Evolutionary conservation across 768 basidiomycete genomes (phyloP), one percentile per base, ranked within the genome.

Genomic region (Tricholoma sp.): DNA sequence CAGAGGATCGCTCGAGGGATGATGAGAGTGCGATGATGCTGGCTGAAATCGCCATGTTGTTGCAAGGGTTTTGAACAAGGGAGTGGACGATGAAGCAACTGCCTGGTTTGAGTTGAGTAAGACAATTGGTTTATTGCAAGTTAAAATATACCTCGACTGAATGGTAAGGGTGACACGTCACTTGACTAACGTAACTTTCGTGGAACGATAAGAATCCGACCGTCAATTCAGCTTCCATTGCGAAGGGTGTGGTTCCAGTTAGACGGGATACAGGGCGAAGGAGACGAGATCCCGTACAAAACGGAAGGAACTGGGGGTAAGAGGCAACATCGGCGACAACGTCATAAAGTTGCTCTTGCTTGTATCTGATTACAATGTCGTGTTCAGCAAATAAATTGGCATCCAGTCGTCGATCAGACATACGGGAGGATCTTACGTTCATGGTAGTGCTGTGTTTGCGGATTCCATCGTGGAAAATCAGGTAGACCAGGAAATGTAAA

Each of bases 401-500:
- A 11, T 34, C 39, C 34, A 56, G 55, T 54, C 46, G 56, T 55
- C 57, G 22, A 21, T n/a, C 52, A 59, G 50, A 80, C 91, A 68
- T 70, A 97, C 94, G 91, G 93, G 60, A 98, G 78, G 60, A 94
- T 80, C 76, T 90, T 95, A 60, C 83, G 80, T 66, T 96, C 93
- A 64, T 85, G 84, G 66, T 91, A 95, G 11, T 75, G 81, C 64
- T 91, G 88, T 9, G 74, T 64, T 56, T 79, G 77, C 60, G 76
- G 70, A 32, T 64, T 66, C 57, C 77, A 75, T 1, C 77, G 73
- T 5, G 77, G 74, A 50, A 79, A 63, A 6, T 74, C 72, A 2
- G 82, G 73, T 22, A 84, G 65, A 54, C 79, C 72, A 14, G 83
- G 78, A 14, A 88, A 69, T 12, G 77, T 79, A 59, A 86, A 83